These are phyloP conservation scores for Gyrodon lividus DNA, from an alignment of 768 basidiomycete species.

Conservation along the genomic window DNA sequence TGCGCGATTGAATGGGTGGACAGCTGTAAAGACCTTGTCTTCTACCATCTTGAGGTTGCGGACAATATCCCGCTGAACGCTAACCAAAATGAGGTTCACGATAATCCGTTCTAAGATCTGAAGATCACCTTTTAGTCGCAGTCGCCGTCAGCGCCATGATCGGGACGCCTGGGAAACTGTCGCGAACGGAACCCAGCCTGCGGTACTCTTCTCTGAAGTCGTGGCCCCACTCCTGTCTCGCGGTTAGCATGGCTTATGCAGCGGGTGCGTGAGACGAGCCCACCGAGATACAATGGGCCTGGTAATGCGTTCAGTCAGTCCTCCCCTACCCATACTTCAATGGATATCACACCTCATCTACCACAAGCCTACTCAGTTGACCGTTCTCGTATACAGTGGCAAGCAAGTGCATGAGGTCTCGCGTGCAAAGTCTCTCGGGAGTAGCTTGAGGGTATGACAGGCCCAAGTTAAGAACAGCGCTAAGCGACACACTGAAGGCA, in stretches of 20 bases:
- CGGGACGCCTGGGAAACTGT: conserved; percentile 64
- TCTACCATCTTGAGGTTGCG: conserved; percentile 58
- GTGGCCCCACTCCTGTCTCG: conserved; percentile 78
- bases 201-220: conserved; percentile 78
- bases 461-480: not conserved
- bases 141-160: conserved; percentile 89
- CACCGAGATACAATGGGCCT: conserved; percentile 86
- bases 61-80: conserved; percentile 76
- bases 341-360: conserved; percentile 64
- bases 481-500: not conserved
- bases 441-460: conserved; percentile 49
- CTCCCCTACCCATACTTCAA: not conserved
- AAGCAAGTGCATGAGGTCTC: conserved; percentile 54
- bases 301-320: conserved; percentile 1
- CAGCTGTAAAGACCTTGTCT: conserved; percentile 55
- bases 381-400: conserved; percentile 49
- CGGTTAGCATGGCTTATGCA: not conserved
- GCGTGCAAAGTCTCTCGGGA: conserved; percentile 65
- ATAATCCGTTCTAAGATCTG: not conserved
- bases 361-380: conserved; percentile 68
- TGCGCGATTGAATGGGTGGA: conserved; percentile 78
- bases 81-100: conserved; percentile 27
- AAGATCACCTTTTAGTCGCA: conserved; percentile 60
- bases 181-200: conserved; percentile 66
- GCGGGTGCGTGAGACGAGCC: conserved; percentile 10